Percentiles rank a stretch among this genome's conserved stretches.
Conservation (phyloP, 129 eudicot species). For the Tanacetum coccineum region DNA sequence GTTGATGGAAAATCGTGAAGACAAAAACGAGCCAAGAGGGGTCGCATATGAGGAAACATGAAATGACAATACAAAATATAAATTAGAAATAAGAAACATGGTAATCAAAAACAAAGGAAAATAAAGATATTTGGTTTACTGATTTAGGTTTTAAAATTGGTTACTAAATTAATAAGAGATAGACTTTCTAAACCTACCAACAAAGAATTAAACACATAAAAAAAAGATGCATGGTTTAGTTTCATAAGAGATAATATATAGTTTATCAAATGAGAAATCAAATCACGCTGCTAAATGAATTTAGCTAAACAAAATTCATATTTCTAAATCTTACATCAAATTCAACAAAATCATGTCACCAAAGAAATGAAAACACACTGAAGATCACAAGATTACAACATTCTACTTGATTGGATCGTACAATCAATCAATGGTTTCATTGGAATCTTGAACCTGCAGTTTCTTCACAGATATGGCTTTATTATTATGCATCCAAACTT, state of each 20-base stretch:
- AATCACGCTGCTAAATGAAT: neutral
- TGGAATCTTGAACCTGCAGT: conserved; percentile 41
- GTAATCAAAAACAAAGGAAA: no score
- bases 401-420: conserved; percentile 28
- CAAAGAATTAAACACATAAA: no score
- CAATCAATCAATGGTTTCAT: conserved; percentile 29
- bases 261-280: neutral
- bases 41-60: conserved; percentile 2
- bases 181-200: no score
- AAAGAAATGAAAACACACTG: neutral
- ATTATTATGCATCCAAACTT: conserved; percentile 96
- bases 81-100: no score
- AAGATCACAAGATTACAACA: conserved; percentile 20
- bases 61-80: neutral
- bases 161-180: no score
- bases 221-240: no score
- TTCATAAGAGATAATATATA: neutral
- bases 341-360: neutral
- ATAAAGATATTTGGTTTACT: no score
- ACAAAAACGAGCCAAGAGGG: neutral
- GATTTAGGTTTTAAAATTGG: no score
- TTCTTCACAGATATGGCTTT: conserved; percentile 58
- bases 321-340: conserved; percentile 8
- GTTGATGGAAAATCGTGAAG: neutral
- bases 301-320: conserved; percentile 5